Evolutionary conservation across 257 asterid species (phyloP).

Genomic region (Scutellaria baicalensis): DNA sequence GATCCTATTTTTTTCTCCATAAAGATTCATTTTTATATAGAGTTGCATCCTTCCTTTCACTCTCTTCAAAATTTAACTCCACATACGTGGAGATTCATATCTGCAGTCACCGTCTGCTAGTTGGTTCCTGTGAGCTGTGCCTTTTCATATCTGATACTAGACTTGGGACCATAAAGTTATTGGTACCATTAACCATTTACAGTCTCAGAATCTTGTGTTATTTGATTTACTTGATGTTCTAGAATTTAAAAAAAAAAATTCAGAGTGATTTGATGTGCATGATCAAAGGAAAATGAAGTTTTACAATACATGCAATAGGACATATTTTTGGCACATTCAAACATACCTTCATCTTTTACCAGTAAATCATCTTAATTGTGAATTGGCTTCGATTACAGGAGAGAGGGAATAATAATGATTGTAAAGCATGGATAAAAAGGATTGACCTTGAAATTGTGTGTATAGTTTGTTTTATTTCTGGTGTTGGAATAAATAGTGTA

Average conservation of each 20-base stretch:
- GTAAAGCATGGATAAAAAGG: not conserved
- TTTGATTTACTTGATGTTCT: not conserved
- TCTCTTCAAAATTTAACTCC: no score
- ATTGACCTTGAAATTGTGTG: no score
- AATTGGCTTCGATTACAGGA: not conserved
- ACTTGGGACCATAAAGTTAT: not conserved
- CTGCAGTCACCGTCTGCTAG: no score
- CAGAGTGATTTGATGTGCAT: not conserved
- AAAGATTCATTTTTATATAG: not conserved
- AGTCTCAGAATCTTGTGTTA: not conserved
- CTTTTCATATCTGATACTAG: not conserved
- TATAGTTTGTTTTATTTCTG: no score
- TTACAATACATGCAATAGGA: not conserved
- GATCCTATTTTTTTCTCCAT: conserved; percentile 25
- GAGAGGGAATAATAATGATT: not conserved
- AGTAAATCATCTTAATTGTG: not conserved
- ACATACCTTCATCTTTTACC: not conserved
- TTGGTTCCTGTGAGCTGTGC: no score
- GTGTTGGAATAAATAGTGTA: no score
- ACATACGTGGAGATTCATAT: not conserved
- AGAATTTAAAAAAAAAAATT: not conserved
- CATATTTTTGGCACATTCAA: not conserved
- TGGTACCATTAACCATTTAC: not conserved
- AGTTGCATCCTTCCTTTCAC: not conserved
- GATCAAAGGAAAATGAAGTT: not conserved